Percentiles rank a stretch among this genome's conserved stretches.
Evolutionary conservation across 768 basidiomycete genomes (phyloP).

Genomic region (Lactarius tabidus): DNA sequence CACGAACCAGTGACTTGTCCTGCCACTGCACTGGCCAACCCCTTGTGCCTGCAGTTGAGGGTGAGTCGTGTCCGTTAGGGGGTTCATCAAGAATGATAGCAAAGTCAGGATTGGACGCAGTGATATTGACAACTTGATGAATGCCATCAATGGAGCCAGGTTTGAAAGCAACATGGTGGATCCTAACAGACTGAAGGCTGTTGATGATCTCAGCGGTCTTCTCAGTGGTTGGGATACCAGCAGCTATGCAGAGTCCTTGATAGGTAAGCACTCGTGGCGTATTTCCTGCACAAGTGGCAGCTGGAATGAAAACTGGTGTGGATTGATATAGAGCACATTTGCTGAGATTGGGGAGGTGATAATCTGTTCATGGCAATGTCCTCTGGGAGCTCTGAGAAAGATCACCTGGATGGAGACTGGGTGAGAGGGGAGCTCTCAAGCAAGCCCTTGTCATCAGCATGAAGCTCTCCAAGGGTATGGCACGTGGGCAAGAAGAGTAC

Average conservation of each 20-base stretch:
- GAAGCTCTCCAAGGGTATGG: neutral
- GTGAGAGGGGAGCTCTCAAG: slow-evolving; percentile 1
- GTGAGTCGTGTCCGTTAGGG: too few species aligned
- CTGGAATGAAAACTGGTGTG: slow-evolving; percentile 95
- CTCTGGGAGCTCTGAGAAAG: slow-evolving; percentile 22
- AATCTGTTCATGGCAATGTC: slow-evolving; percentile 3
- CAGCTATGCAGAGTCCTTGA: slow-evolving; percentile 99
- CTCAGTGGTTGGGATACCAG: slow-evolving; percentile 94
- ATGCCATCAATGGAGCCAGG: slow-evolving; percentile 98
- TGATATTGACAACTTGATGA: slow-evolving; percentile 94
- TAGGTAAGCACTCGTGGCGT: slow-evolving; percentile 88
- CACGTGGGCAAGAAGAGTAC: slow-evolving; percentile 5
- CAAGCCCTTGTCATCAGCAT: slow-evolving; percentile 5
- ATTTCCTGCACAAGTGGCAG: slow-evolving; percentile 97
- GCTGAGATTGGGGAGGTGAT: slow-evolving; percentile 2
- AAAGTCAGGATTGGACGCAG: slow-evolving; percentile 89
- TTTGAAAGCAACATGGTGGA: slow-evolving; percentile 97
- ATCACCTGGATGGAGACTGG: slow-evolving; percentile 22
- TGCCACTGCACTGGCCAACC: too few species aligned
- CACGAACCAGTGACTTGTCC: too few species aligned
- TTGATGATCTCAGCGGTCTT: slow-evolving; percentile 96
- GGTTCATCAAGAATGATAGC: slow-evolving; percentile 94
- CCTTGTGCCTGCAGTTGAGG: too few species aligned
- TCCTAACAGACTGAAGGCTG: slow-evolving; percentile 74
- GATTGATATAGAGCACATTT: slow-evolving; percentile 98